Percentiles rank a stretch among this genome's conserved stretches.
phyloP scores from a whole-genome alignment of 306 rosid species.

The Neltuma alba region DNA sequence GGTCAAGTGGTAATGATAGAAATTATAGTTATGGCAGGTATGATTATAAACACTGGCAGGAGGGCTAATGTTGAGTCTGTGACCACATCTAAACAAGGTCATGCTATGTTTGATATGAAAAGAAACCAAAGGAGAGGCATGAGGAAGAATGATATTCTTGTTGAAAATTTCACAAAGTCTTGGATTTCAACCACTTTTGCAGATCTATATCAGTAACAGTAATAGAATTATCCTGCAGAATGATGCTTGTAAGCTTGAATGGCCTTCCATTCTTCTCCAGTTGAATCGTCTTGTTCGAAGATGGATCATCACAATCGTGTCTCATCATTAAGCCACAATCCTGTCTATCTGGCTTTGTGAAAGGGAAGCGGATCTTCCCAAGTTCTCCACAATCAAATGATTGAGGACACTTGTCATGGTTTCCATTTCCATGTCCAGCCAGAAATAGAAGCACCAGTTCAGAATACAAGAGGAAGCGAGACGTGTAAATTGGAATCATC shows the following conservation, averaged over 20 bases:
- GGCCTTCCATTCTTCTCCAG: constrained; percentile 3
- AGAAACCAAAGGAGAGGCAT: neutral
- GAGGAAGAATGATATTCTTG: neutral
- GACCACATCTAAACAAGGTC: neutral
- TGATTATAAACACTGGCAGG: neutral
- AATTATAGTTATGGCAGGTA: neutral
- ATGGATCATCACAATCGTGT: neutral
- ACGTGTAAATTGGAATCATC: neutral
- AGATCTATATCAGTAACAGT: neutral
- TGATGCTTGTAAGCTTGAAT: neutral
- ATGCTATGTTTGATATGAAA: neutral
- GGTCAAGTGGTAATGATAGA: neutral
- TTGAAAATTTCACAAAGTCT: neutral
- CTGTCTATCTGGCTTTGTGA: neutral
- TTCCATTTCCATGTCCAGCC: neutral
- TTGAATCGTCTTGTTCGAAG: neutral
- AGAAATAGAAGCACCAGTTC: neutral
- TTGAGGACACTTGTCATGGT: neutral
- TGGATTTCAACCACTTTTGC: neutral
- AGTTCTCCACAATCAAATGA: constrained; percentile 3
- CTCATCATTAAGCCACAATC: neutral
- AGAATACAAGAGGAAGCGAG: neutral
- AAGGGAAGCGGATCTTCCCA: constrained; percentile 12
- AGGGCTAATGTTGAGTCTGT: neutral
- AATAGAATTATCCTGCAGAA: neutral